Evolutionary conservation across 257 asterid species (phyloP), one percentile per base, ranked within the genome.

Genomic region (Perilla frutescens): DNA sequence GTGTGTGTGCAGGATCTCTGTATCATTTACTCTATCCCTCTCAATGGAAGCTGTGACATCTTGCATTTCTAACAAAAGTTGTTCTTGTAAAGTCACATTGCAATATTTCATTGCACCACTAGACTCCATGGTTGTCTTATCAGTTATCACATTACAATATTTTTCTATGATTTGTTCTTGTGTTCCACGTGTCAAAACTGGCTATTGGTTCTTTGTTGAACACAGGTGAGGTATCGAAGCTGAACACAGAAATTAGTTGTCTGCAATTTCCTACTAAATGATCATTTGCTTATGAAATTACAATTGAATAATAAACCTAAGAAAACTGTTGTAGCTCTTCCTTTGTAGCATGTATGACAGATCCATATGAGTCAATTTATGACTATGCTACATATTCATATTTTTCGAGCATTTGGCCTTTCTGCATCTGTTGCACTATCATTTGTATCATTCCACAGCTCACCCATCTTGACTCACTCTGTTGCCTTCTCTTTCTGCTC

Each of bases 381-480:
- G 51, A 47, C 26, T 2, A 47, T 47, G n/a, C n/a, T 20, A 20
- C 26, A 47, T 31, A 11, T 65, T 65, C 44, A 65, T 40, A 29
- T 5, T 47, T 29, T 65, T 41, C 4, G 6, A 47, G 40, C 29
- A 26, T 29, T 45, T 50, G 41, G 31, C 49, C 12, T 49, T 12
- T 7, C n/a, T 67, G 34, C 66, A 49, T 7, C 26, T 34, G 60
- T 66, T 49, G 29, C 29, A 20, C 45, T 5, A 36, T 11, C 9
- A 34, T 34, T 53, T 15, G 15, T 11, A 53, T 53, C 14, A 13
- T 37, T 39, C 15, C 74, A 20, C 9, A 9, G 4, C 37, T 44
- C 29, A 14, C 57, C 55, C 9, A 68, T 60, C n/a, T 68, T 15
- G 4, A 13, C 40, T 62, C 14, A 8, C 60, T 73, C 34, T 47